Conservation (phyloP, 768 basidiomycete species). For the Hericium coralloides region DNA sequence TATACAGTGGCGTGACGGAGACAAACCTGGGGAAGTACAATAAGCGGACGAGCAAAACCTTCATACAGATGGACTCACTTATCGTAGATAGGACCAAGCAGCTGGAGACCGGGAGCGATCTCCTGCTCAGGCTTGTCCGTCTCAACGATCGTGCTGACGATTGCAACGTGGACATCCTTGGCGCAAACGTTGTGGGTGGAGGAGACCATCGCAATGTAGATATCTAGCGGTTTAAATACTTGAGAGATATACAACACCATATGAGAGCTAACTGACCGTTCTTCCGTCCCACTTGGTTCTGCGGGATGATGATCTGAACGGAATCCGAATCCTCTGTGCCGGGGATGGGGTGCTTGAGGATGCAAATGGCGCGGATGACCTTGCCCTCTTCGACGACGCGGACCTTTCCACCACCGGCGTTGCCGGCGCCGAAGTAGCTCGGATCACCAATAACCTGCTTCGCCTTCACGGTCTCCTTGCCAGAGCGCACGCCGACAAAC, state of each 20-base stretch:
- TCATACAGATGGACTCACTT: constrained; percentile 49
- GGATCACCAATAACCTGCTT: constrained; percentile 98
- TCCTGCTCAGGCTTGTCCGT: constrained; percentile 87
- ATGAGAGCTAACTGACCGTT: constrained; percentile 55
- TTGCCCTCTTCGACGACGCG: constrained; percentile 88
- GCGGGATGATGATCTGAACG: constrained; percentile 96
- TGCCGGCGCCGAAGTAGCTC: constrained; percentile 84
- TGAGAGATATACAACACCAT: not conserved
- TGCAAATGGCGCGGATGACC: constrained; percentile 94
- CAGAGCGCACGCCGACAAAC: constrained; percentile 89
- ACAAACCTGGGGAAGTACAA: constrained; percentile 57
- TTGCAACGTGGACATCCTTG: constrained; percentile 91
- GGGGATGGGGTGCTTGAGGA: constrained; percentile 97
- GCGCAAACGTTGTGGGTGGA: constrained; percentile 97
- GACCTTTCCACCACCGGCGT: constrained; percentile 59
- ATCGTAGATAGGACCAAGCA: constrained; percentile 88
- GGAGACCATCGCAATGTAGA: constrained; percentile 97
- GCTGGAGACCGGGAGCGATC: constrained; percentile 83
- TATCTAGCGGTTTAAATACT: constrained; percentile 49
- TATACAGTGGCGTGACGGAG: constrained; percentile 79
- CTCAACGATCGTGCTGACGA: constrained; percentile 98
- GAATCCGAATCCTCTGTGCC: constrained; percentile 94
- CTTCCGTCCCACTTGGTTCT: constrained; percentile 90
- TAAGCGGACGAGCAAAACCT: not conserved
- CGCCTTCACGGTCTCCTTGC: constrained; percentile 87